Conservation (phyloP, 2,329 filamentous ascomycete species). For the Colletotrichum eremochloae region DNA sequence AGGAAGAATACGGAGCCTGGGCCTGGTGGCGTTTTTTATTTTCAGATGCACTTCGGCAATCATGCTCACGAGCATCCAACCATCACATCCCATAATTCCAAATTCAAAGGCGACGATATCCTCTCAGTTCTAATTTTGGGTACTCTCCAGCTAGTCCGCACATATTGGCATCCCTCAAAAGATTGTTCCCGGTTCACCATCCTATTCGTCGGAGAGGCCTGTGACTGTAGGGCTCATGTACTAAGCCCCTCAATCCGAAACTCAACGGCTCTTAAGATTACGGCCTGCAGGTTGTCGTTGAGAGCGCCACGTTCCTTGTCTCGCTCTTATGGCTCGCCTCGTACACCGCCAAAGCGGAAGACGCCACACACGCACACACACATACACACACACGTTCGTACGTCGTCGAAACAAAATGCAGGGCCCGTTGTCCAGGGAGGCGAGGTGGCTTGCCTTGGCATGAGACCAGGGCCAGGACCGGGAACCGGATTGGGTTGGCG, state of each 20-base stretch:
- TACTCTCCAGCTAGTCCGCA: background rate
- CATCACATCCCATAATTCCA: background rate
- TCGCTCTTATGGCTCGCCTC: background rate
- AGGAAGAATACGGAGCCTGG: background rate
- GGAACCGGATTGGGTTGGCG: background rate
- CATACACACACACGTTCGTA: background rate
- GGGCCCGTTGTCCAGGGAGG: background rate
- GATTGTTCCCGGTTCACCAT: too few relatives aligned
- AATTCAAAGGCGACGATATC: background rate
- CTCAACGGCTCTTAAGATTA: background rate
- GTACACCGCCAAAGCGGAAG: constrained; percentile 5
- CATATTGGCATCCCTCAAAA: background rate
- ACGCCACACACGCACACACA: background rate
- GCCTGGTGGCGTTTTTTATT: background rate
- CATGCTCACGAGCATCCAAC: background rate
- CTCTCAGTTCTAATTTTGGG: background rate
- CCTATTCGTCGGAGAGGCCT: background rate
- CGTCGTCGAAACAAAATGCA: constrained; percentile 9
- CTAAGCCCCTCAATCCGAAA: background rate
- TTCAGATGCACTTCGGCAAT: background rate
- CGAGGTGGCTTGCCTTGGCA: constrained; percentile 9
- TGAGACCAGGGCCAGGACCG: background rate
- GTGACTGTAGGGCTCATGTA: background rate
- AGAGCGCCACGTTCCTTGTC: background rate
- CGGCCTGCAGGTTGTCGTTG: background rate